These are phyloP conservation scores for Colletotrichum siamense DNA, from an alignment of 2,329 filamentous ascomycete genomes.

Conservation along the genomic window DNA sequence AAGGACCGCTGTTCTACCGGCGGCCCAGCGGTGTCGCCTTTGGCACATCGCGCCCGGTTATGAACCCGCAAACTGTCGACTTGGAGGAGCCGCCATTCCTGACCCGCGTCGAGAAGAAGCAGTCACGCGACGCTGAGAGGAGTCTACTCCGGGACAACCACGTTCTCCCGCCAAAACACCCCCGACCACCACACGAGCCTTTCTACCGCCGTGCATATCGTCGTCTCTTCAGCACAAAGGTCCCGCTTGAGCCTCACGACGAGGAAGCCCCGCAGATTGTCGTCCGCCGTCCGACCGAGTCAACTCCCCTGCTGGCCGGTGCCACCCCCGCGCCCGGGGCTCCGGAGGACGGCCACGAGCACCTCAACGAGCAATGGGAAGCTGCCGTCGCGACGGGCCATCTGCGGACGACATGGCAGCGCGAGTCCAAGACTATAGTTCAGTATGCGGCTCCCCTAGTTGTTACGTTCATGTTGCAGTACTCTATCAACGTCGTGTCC, in stretches of 20 bases:
- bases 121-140: conserved; percentile 62
- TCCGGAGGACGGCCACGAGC: conserved; percentile 45
- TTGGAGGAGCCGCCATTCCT: conserved; percentile 49
- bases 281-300: conserved; percentile 44
- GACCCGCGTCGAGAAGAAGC: conserved; percentile 60
- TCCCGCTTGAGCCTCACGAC: conserved; percentile 41
- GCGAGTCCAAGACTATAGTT: conserved; percentile 82
- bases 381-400: conserved; percentile 81
- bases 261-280: conserved; percentile 38
- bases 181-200: conserved; percentile 33
- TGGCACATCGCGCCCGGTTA: conserved; percentile 71
- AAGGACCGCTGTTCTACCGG: conserved; percentile 67
- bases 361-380: conserved; percentile 79
- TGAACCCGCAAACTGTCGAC: conserved; percentile 58
- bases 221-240: conserved; percentile 62
- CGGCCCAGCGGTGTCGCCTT: conserved; percentile 79
- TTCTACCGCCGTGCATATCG: conserved; percentile 49
- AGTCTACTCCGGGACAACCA: conserved; percentile 71
- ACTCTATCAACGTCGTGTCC: conserved; percentile 82
- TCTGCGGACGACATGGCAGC: conserved; percentile 90
- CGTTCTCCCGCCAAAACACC: conserved; percentile 66
- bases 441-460: conserved; percentile 75
- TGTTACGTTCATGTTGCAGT: conserved; percentile 79
- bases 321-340: not conserved
- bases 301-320: conserved; percentile 41